A percentile compares a stretch with the other conserved stretches of the same genome.
phyloP scores from a whole-genome alignment of 176 grass and related monocot species.

The Oryza officinalis region DNA sequence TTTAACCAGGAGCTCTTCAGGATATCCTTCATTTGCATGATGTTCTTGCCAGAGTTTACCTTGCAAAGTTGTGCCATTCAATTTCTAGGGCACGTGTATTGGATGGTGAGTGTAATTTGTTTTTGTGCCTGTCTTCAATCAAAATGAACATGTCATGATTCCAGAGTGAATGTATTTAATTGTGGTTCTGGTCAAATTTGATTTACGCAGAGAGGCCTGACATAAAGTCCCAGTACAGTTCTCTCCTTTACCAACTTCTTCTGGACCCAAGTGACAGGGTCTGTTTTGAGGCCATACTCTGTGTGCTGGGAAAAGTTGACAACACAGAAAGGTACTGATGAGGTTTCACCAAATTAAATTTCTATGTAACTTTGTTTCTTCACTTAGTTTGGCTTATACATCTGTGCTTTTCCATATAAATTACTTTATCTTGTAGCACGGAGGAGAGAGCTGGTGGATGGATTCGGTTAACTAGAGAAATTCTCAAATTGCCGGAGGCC shows the following conservation, averaged over 20 bases:
- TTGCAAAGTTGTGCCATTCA: conserved; percentile 89
- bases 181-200: conserved; percentile 37
- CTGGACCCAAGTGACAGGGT: conserved; percentile 98
- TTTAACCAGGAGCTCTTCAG: conserved; percentile 83
- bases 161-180: conserved; percentile 24
- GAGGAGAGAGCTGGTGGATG: conserved; percentile 97
- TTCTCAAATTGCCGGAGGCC: conserved; percentile 97
- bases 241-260: conserved; percentile 97
- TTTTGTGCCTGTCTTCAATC: conserved; percentile 28
- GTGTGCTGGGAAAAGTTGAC: conserved; percentile 95
- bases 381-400: conserved; percentile 3
- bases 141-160: conserved; percentile 21
- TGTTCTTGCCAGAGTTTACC: conserved; percentile 95
- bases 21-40: conserved; percentile 99
- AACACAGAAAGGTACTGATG: conserved; percentile 78
- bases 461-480: conserved; percentile 96
- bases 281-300: conserved; percentile 98
- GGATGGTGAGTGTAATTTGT: conserved; percentile 64
- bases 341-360: conserved; percentile 7
- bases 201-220: conserved; percentile 91
- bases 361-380: conserved; percentile 5
- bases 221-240: conserved; percentile 88
- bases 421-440: conserved; percentile 55
- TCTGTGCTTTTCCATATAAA: conserved; percentile 3
- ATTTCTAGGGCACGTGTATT: conserved; percentile 89